These are phyloP conservation scores for Bacidia rubella DNA, from an alignment of 495 filamentous ascomycete species.

Conservation along the genomic window DNA sequence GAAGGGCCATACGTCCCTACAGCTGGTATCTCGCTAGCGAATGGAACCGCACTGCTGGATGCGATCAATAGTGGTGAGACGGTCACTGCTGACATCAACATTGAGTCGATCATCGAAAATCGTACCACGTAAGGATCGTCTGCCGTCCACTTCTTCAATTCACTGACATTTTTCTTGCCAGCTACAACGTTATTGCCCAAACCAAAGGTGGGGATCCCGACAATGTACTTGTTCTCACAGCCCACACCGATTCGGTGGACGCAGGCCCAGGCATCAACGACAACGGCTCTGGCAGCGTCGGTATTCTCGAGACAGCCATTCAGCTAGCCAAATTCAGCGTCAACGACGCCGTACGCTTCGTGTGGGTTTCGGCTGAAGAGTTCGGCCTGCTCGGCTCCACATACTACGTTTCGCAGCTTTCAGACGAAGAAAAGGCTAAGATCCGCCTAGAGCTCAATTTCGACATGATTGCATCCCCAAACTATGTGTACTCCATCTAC, in stretches of 20 bases:
- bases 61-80: slow-evolving; percentile 25
- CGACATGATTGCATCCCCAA: slow-evolving; percentile 67
- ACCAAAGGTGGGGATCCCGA: slow-evolving; percentile 50
- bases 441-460: slow-evolving; percentile 61
- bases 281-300: slow-evolving; percentile 52
- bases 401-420: slow-evolving; percentile 40
- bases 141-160: too few species aligned
- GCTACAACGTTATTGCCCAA: slow-evolving; percentile 54
- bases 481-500: slow-evolving; percentile 54
- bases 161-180: too few species aligned
- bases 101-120: slow-evolving; percentile 31
- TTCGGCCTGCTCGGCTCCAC: slow-evolving; percentile 50
- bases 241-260: slow-evolving; percentile 55
- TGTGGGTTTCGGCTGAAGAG: slow-evolving; percentile 57
- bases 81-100: slow-evolving; percentile 19
- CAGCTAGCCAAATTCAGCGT: slow-evolving; percentile 42
- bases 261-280: slow-evolving; percentile 55
- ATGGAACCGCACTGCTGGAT: slow-evolving; percentile 35
- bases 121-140: slow-evolving; percentile 26
- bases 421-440: slow-evolving; percentile 35
- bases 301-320: slow-evolving; percentile 48
- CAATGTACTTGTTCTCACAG: slow-evolving; percentile 50
- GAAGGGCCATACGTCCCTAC: slow-evolving; percentile 37
- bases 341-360: slow-evolving; percentile 56
- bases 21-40: slow-evolving; percentile 37